Base-by-base conservation (phyloP, 176 grass and related monocot species). In the Cocos nucifera region DNA sequence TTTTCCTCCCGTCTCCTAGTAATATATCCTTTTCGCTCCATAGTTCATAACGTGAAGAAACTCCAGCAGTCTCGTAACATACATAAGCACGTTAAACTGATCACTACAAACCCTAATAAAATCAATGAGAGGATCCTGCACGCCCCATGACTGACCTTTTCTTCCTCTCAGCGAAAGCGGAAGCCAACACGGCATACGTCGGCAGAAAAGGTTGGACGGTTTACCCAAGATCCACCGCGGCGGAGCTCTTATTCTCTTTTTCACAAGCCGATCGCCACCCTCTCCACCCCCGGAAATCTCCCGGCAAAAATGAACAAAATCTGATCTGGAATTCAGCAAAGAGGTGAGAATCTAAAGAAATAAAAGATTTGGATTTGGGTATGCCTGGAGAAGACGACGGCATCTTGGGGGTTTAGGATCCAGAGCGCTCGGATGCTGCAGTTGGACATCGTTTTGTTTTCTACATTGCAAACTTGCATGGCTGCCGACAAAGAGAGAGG, bases 221-320 rank as follows among this genome's bases (percentile, higher is more conserved):
- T 44, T 44, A 44, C 10, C 35, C 35, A 44, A 44, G 32, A 10
- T 4, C 49, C 61, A 49, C 16, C 24, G 51, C 54, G 22, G 10
- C 63, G 19, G 35, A 67, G 0, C 63, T 64, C 7, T 12, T 51
- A 21, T 24, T 76, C 9, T 82, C 92, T 61, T 56, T 74, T 29
- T 73, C 71, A 69, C 86, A 87, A 59, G 80, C 62, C 18, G 21
- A 32, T 22, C 81, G 80, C 92, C 92, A 96, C 58, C 78, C 83
- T 90, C 86, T 96, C 92, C 61, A 90, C 92, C 15, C 84, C 78
- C 35, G 83, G 77, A 52, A 96, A 96, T 58, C 80, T 51, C 86
- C 83, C 86, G 61, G 10, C 0, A 51, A 5, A 17, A 30, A 17
- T 14, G 19, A 54, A 15, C 9, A 58, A 15, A 30, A 29, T 30